These are phyloP conservation scores for Dioscorea zingiberensis DNA, from an alignment of 106 monocot species.

Conservation along the genomic window DNA sequence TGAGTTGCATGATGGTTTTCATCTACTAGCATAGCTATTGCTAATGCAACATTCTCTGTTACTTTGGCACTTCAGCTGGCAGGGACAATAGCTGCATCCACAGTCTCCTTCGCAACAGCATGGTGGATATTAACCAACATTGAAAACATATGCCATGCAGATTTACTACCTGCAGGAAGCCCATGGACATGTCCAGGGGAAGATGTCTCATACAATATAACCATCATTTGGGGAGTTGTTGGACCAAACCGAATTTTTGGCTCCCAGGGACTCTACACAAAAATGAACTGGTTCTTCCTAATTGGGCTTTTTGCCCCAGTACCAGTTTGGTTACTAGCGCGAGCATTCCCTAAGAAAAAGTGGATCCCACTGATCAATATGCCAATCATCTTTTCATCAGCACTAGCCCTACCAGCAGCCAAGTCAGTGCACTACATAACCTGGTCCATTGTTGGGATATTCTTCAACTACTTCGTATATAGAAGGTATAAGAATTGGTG, in stretches of 20 bases:
- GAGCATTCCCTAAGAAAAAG: slow-evolving; percentile 3
- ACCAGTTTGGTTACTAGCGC: slow-evolving; percentile 1
- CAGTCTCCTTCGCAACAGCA: slow-evolving; percentile 1
- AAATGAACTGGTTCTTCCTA: slow-evolving; percentile 4
- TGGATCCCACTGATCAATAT: slow-evolving; percentile 16
- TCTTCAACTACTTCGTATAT: slow-evolving; percentile 7
- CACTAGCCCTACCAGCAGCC: not conserved
- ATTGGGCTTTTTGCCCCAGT: slow-evolving; percentile 1
- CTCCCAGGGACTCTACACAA: not conserved
- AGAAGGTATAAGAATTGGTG: slow-evolving; percentile 9
- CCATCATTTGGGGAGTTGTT: slow-evolving; percentile 2
- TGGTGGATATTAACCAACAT: slow-evolving; percentile 10
- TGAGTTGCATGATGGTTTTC: no score
- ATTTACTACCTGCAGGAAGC: slow-evolving; percentile 1
- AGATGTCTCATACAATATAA: not conserved
- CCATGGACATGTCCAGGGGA: slow-evolving; percentile 7
- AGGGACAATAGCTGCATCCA: not conserved
- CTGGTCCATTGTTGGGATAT: slow-evolving; percentile 1
- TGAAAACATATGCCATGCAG: slow-evolving; percentile 3
- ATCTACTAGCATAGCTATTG: no score
- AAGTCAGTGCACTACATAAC: not conserved
- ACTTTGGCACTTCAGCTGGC: not conserved
- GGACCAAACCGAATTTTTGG: slow-evolving; percentile 7
- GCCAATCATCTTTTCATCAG: not conserved
- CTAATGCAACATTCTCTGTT: no score